Percentiles rank a stretch among this genome's conserved stretches.
Conservation (phyloP, 2,329 filamentous ascomycete species). For the Trichoderma hamatum region DNA sequence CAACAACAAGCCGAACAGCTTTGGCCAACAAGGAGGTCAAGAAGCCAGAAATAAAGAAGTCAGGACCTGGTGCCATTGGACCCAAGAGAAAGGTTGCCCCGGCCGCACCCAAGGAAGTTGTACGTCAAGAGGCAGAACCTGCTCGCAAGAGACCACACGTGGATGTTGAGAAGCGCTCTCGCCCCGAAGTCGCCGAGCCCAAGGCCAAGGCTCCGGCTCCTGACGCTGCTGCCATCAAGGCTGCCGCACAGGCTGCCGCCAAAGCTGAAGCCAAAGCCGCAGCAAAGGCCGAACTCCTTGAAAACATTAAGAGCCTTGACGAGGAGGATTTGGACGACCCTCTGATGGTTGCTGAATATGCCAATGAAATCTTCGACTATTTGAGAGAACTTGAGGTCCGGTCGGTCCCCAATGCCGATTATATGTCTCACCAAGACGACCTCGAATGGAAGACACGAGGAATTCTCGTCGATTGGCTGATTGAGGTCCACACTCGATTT, state of each 20-base stretch:
- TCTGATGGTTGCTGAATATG: slow-evolving; percentile 97
- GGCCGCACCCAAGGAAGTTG: slow-evolving; percentile 59
- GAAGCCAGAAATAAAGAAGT: slow-evolving; percentile 68
- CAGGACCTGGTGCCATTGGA: slow-evolving; percentile 68
- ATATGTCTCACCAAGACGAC: slow-evolving; percentile 93
- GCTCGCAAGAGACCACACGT: slow-evolving; percentile 65
- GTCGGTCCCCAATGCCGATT: slow-evolving; percentile 82
- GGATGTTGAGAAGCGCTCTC: slow-evolving; percentile 54
- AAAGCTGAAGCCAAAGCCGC: slow-evolving; percentile 36
- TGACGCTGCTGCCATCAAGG: neutral
- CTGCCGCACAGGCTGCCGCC: neutral
- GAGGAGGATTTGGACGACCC: slow-evolving; percentile 89
- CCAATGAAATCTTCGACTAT: slow-evolving; percentile 96
- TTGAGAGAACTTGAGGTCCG: slow-evolving; percentile 81
- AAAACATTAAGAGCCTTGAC: slow-evolving; percentile 65
- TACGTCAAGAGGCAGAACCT: slow-evolving; percentile 67
- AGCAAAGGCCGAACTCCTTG: slow-evolving; percentile 32
- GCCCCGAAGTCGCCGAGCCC: slow-evolving; percentile 39
- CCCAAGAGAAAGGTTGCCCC: slow-evolving; percentile 69
- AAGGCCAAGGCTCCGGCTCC: slow-evolving; percentile 15
- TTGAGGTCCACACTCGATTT: slow-evolving; percentile 97
- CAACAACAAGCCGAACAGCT: slow-evolving; percentile 60
- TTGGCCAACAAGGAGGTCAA: slow-evolving; percentile 69
- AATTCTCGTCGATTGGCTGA: slow-evolving; percentile 96
- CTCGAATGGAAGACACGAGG: slow-evolving; percentile 98